Percentiles rank a stretch among this genome's conserved stretches.
Conservation (phyloP, 2,329 filamentous ascomycete species). For the Ophiosphaerella herpotricha region DNA sequence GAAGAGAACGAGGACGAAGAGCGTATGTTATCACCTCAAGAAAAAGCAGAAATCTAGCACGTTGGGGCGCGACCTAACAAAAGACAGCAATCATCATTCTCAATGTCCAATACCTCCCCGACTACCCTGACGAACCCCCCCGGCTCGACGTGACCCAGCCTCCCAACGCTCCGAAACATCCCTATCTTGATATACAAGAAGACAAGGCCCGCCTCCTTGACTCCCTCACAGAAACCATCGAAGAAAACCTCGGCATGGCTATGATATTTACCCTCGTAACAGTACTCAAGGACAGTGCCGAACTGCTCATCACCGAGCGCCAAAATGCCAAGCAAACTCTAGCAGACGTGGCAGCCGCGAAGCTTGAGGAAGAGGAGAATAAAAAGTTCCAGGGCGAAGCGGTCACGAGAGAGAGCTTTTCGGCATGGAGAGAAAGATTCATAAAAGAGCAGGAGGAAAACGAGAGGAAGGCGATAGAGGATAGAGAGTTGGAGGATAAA, state of each 20-base stretch:
- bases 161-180: constrained; percentile 70
- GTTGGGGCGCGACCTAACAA: constrained; percentile 3
- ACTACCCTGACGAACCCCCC: constrained; percentile 87
- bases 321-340: constrained; percentile 64
- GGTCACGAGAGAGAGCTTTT: constrained; percentile 85
- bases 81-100: constrained; percentile 70
- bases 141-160: constrained; percentile 77
- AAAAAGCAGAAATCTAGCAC: not conserved
- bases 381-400: constrained; percentile 91
- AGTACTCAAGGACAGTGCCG: constrained; percentile 86
- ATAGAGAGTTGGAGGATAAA: constrained; percentile 71
- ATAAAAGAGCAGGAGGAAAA: constrained; percentile 78
- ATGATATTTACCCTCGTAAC: constrained; percentile 95
- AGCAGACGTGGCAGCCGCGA: constrained; percentile 59
- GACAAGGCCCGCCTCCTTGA: constrained; percentile 78
- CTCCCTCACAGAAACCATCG: constrained; percentile 72
- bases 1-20: constrained; percentile 62
- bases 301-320: constrained; percentile 77
- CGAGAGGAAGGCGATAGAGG: constrained; percentile 61
- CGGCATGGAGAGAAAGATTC: constrained; percentile 81
- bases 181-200: constrained; percentile 76
- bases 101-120: constrained; percentile 84
- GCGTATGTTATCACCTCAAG: constrained; percentile 44
- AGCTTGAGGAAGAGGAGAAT: constrained; percentile 89
- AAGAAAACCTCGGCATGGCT: constrained; percentile 94